Base-by-base conservation (phyloP, 495 filamentous ascomycete species). In the Talaromyces thailandensis region DNA sequence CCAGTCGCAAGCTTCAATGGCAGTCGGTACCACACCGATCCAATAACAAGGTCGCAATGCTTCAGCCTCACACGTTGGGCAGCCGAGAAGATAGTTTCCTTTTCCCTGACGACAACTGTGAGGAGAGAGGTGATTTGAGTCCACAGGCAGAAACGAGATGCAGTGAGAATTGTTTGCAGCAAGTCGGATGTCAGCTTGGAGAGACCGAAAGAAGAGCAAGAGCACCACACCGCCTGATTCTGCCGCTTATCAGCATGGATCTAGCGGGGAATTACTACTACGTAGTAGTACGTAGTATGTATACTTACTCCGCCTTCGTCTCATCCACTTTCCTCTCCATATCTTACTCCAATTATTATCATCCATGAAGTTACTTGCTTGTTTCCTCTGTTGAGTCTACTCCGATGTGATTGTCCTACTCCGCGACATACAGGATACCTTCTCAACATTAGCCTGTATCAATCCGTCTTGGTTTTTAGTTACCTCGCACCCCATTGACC, bases 41-140 rank as follows among this genome's bases (percentile, higher is more conserved):
- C 23, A 26, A 24, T 45, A 40, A 14, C 40, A 18, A 18, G 43
- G 43, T 48, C 59, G 63, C 66, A 66, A 61, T 62, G 65, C 64
- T 73, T 66, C 70, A 77, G 76, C 76, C 76, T 78, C 76, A 78
- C 73, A 56, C 60, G 68, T 78, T 76, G 71, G 76, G 76, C 75
- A 45, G 60, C 51, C 35, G 24, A 16, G 59, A 35, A 61, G 37
- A 48, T 48, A n/a, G 18, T 48, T 48, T 48, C 43, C 43, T 1
- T 43, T 43, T 43, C 37, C 37, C 37, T 48, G n/a, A 48, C 21
- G n/a, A 6, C 6, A 4, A 9, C 18, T 18, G 43, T 18, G 18
- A 48, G 43, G 18, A n/a, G 43, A 18, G 43, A 48, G n/a, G 43
- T 48, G 21, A 48, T 48, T 12, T 48, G 40, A 48, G n/a, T 48